These are phyloP conservation scores for Talaromyces funiculosus DNA, from an alignment of 2,329 filamentous ascomycete species.

Conservation along the genomic window DNA sequence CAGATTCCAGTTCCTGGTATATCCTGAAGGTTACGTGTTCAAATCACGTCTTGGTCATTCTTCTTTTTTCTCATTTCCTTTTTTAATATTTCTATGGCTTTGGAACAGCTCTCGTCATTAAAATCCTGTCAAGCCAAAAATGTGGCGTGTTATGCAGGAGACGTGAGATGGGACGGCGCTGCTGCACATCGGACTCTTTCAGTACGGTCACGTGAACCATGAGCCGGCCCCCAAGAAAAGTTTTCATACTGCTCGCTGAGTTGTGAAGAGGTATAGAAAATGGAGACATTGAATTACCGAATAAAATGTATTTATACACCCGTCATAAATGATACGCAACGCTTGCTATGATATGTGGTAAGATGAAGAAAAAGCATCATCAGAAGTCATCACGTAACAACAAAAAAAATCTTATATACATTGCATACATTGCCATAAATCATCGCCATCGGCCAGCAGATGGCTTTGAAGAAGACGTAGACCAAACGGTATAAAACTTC, in stretches of 20 bases:
- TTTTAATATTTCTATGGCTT: not conserved
- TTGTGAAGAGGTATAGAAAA: not conserved
- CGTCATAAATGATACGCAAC: not conserved
- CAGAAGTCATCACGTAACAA: not conserved
- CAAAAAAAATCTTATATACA: not conserved
- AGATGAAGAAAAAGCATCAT: not conserved
- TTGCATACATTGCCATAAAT: not conserved
- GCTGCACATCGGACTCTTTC: no score
- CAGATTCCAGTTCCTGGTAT: not conserved
- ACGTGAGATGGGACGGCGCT: no score
- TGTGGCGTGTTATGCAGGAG: no score
- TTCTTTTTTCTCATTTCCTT: not conserved
- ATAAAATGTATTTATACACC: not conserved
- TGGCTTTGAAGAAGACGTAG: constrained; percentile 11
- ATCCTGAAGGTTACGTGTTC: not conserved
- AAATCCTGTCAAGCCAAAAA: no score
- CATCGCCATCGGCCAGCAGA: constrained; percentile 12
- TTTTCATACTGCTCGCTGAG: not conserved
- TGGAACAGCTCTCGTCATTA: no score
- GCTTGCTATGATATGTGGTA: constrained; percentile 6
- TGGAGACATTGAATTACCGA: no score
- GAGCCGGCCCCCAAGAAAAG: no score
- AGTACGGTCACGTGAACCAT: no score
- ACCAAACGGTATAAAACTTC: constrained; percentile 14
- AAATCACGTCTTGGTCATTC: not conserved